Evolutionary conservation across 176 grass and related monocot species (phyloP), one percentile per base, ranked within the genome.

Genomic region (Cymbopogon citratus): DNA sequence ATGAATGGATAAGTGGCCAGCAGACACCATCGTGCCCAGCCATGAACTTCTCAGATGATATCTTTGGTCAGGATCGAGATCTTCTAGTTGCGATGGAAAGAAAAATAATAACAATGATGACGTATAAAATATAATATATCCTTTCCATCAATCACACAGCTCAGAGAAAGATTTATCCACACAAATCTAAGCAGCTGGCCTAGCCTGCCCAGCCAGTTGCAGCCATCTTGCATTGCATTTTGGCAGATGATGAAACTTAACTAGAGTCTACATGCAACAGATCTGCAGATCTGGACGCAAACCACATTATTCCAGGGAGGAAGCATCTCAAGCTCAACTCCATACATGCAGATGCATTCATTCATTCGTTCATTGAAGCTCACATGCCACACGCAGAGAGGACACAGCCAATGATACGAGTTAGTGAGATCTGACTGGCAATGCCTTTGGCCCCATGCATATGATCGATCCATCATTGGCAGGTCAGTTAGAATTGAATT

Each of bases 331-430:
- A 70, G 15, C 64, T 46, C 74, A 69, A 19, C 52, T 27, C 66
- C n/a, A 66, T 13, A 13, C 63, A 67, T 24, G 31, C 65, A 67
- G 48, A 15, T 59, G 54, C 54, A 39, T 12, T 23, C 66, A 70
- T n/a, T n/a, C n/a, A n/a, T n/a, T n/a, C n/a, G n/a, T 35, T 85
- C 21, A 85, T 64, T 85, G 41, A 40, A 48, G 75, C 75, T 71
- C 76, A 79, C 83, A 85, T 73, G 75, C 5, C 34, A 23, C 71
- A 23, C 71, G 24, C 54, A 59, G 21, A 59, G n/a, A 59, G 54
- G 21, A 56, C 51, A 29, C 44, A 38, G 54, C 21, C 29, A 34
- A 27, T 66, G 3, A 34, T 49, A 78, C 0, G 24, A 77, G 39
- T 12, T 24, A 23, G 18, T 33, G 60, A 31, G 31, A 33, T 23